phyloP scores from a whole-genome alignment of 352 stramenopile species.

The Pythium aphanidermatum region DNA sequence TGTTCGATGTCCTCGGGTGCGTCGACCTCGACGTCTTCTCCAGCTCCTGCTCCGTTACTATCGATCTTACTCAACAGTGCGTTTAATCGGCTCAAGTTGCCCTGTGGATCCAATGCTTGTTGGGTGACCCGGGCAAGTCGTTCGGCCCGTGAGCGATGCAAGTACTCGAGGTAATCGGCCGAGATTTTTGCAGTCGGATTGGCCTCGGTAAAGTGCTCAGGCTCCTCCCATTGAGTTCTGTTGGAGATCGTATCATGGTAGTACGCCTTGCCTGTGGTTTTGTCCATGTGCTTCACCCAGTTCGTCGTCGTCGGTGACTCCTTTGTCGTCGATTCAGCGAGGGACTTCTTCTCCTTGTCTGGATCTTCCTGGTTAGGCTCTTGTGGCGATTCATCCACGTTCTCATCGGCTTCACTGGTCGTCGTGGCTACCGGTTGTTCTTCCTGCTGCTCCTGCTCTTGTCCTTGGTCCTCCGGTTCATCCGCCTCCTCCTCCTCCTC shows the following conservation, averaged over 20 bases:
- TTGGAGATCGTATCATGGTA: slow-evolving; percentile 58
- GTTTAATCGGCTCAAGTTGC: slow-evolving; percentile 65
- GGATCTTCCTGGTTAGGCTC: no score
- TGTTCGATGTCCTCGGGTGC: slow-evolving; percentile 16
- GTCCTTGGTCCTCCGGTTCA: slow-evolving; percentile 1
- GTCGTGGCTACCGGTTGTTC: no score
- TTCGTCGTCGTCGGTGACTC: slow-evolving; percentile 2
- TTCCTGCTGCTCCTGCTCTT: no score
- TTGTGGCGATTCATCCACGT: no score
- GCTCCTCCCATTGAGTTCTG: slow-evolving; percentile 68
- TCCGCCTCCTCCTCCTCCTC: slow-evolving; percentile 19
- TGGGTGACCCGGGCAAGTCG: slow-evolving; percentile 48
- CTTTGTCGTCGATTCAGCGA: not conserved
- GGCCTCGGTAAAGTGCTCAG: slow-evolving; percentile 37
- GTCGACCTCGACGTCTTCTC: not conserved
- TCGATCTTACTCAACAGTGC: slow-evolving; percentile 63
- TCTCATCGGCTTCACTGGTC: no score
- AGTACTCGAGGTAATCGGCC: slow-evolving; percentile 62
- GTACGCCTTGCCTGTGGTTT: slow-evolving; percentile 59
- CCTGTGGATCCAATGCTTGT: slow-evolving; percentile 59
- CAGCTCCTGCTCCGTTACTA: slow-evolving; percentile 5
- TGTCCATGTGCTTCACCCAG: slow-evolving; percentile 77
- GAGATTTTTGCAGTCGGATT: slow-evolving; percentile 16
- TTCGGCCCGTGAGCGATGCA: slow-evolving; percentile 47
- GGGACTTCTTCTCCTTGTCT: no score